A percentile compares a stretch with the other conserved stretches of the same genome.
These are phyloP conservation scores for Arthrinium puccinioides DNA, from an alignment of 2,329 filamentous ascomycete genomes.

Conservation along the genomic window DNA sequence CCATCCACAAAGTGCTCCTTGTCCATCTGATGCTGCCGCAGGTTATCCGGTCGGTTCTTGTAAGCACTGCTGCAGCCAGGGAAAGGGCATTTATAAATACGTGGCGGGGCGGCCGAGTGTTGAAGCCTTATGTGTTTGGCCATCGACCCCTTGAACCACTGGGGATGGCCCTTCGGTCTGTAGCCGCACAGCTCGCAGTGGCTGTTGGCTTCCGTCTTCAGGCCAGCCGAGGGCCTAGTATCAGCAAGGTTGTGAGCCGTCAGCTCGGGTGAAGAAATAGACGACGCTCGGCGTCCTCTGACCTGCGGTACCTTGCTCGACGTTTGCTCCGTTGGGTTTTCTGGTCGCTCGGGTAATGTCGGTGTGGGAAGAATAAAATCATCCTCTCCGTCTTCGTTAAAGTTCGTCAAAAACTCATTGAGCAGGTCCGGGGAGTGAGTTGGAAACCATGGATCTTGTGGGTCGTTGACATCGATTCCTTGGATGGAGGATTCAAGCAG, in stretches of 20 bases:
- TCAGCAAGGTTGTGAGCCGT: too few species aligned
- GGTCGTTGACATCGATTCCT: too few species aligned
- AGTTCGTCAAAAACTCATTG: too few species aligned
- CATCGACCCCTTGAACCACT: constrained; percentile 53
- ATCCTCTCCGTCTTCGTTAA: too few species aligned
- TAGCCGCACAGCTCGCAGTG: constrained; percentile 47
- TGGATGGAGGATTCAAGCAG: constrained; percentile 33
- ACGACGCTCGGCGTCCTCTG: neutral
- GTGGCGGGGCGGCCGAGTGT: constrained; percentile 40
- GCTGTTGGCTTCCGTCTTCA: constrained; percentile 30
- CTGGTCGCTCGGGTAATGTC: too few species aligned
- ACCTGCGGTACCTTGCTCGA: neutral
- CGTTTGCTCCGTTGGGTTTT: neutral
- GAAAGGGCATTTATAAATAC: constrained; percentile 45
- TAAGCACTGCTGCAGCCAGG: constrained; percentile 48
- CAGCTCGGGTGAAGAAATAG: too few species aligned
- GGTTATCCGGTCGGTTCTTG: constrained; percentile 48
- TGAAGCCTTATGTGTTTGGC: constrained; percentile 50
- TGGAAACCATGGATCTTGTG: too few species aligned
- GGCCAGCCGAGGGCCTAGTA: neutral
- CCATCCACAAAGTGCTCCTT: constrained; percentile 46
- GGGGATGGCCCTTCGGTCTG: constrained; percentile 47
- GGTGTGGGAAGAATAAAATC: too few species aligned
- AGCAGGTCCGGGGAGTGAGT: too few species aligned
- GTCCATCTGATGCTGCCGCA: constrained; percentile 49